Base-by-base conservation (phyloP, 2,329 filamentous ascomycete genomes). In the Pezizomycotina sp. region DNA sequence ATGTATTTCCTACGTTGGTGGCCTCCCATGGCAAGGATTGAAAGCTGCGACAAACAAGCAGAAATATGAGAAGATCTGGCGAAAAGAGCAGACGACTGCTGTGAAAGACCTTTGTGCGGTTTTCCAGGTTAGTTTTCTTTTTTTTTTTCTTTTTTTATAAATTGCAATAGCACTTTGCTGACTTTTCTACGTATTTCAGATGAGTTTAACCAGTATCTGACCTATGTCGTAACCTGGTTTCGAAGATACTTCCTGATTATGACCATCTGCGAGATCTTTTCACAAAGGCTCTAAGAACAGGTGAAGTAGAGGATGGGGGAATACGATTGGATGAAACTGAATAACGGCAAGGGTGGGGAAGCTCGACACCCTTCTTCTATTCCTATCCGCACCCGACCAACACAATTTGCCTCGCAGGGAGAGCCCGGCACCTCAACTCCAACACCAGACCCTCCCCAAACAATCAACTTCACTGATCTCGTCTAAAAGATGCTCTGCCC, bases 301-400 rank as follows among this genome's bases (percentile, higher is more conserved):
- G 84, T 37, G 84, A 92, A 52, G 76, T 93, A 6, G 89, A 95
- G 57, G 89, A 98, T 59, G 89, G 89, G n/a, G 54, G 86, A 95
- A 58, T 98, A 95, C 59, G 89, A 98, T 63, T 98, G 89, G 89
- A 92, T 95, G 82, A 93, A 92, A 68, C 68, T 92, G 51, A 89
- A 82, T 64, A 81, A 83, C 61, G 76, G 76, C 50, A 89, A 92
- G 62, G 83, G 83, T 46, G 92, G 81, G 81, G 82, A 92, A 61
- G 72, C 71, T 42, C 63, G 67, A 42, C 72, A 77, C 53, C 65
- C 71, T 31, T 70, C 71, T 14, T 68, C 81, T 58, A 76, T 78
- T 52, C 76, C 58, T 49, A 51, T 37, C 49, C 51, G 36, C 44
- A 44, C 34, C 65, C 29, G 56, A 56, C 61, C 57, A 61, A 65